Evolutionary conservation across 768 basidiomycete species (phyloP).

Genomic region (Tubosaeta brunneosetosa): DNA sequence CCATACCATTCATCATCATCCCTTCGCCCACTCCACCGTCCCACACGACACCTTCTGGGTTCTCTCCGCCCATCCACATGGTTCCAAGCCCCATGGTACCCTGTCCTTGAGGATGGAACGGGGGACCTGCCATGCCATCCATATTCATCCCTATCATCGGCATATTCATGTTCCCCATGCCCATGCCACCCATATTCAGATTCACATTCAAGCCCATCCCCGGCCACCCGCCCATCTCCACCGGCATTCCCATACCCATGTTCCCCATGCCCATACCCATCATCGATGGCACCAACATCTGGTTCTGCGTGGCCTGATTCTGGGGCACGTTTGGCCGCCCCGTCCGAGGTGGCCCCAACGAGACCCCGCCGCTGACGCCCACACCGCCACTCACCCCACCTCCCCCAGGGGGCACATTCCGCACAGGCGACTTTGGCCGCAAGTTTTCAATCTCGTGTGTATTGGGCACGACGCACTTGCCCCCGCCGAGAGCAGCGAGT

Average conservation of each 20-base stretch:
- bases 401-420: constrained; percentile 32
- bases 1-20: constrained; percentile 41
- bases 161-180: constrained; percentile 36
- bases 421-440: constrained; percentile 79
- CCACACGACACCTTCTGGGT: constrained; percentile 33
- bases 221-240: constrained; percentile 32
- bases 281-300: constrained; percentile 37
- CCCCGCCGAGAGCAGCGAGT: constrained; percentile 41
- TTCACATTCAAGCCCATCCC: constrained; percentile 37
- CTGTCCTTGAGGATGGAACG: constrained; percentile 22
- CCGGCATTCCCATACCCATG: constrained; percentile 33
- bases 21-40: constrained; percentile 37
- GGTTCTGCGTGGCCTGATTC: constrained; percentile 20
- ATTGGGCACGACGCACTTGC: constrained; percentile 63
- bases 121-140: constrained; percentile 26
- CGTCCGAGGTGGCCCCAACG: constrained; percentile 13
- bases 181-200: constrained; percentile 38
- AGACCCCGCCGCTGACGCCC: constrained; percentile 21
- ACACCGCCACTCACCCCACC: constrained; percentile 21
- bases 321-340: constrained; percentile 12
- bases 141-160: constrained; percentile 41
- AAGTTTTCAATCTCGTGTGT: constrained; percentile 78
- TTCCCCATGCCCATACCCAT: constrained; percentile 38
- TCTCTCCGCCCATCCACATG: constrained; percentile 35
- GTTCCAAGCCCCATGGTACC: constrained; percentile 16